Evolutionary conservation across 2,329 filamentous ascomycete species (phyloP), one percentile per base, ranked within the genome.

Genomic region (Podosphaera xanthii): DNA sequence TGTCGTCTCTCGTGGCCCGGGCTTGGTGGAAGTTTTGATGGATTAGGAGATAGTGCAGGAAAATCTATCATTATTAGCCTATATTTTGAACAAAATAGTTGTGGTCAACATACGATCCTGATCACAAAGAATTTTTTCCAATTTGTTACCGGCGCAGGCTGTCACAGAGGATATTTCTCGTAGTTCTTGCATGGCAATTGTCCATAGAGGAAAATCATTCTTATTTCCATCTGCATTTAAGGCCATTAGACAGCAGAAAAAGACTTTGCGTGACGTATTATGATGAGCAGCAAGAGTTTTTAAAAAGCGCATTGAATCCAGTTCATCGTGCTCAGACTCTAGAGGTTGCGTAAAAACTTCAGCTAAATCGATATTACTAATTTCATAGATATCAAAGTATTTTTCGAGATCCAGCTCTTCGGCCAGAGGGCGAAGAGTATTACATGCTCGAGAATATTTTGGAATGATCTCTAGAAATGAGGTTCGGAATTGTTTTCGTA

Each of bases 311-410:
- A 91, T 69, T n/a, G 84, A 86, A 65, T 89, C 84, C 31, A 77
- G 71, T 62, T 94, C 86, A 56, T 94, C 87, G 61, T 84, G 79
- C 54, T 85, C 79, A n/a, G 75, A 72, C 50, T 81, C 77, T 3
- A 77, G 76, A 60, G 84, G 82, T 1, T 81, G 80, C 50, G 77
- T 73, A 63, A 82, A 76, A n/a, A 83, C 80, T 65, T 87, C 84
- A 30, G 79, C 77, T 42, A 87, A 79, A 68, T 90, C 86, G 60
- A 82, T 78, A 60, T 83, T 78, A 62, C 80, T 86, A 61, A 91
- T 81, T 64, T 90, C 86, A 68, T 91, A 90, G 61, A 91, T 85
- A 67, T 97, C 91, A 66, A 92, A 86, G 69, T 95, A 94, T 71
- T 89, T 92, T 65, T 94, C 88, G 50, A 98, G 73, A 67, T 95